phyloP scores from a whole-genome alignment of 1,284 basidiomycete genomes.

The Rhizoctonia solani region DNA sequence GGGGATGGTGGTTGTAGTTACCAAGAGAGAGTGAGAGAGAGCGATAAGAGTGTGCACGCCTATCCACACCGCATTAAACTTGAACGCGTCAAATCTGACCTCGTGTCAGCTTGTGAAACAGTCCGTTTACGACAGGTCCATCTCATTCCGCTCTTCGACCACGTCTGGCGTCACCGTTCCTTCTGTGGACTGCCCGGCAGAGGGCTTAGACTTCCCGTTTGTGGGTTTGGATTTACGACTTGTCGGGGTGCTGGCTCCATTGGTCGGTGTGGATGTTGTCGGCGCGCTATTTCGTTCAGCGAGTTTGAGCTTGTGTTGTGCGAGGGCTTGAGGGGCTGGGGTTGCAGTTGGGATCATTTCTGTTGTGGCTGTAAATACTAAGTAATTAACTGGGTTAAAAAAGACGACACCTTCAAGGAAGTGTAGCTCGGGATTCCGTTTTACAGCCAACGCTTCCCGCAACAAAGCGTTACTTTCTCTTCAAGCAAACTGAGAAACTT shows the following conservation, averaged over 20 bases:
- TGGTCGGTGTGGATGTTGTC: neutral
- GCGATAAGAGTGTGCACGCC: too few relatives aligned
- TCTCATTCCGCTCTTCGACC: constrained; percentile 15
- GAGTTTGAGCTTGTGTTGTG: constrained; percentile 32
- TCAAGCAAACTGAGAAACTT: neutral
- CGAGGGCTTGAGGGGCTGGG: constrained; percentile 35
- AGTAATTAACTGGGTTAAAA: neutral
- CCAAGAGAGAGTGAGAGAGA: too few relatives aligned
- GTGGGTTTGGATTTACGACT: neutral
- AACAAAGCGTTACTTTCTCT: neutral
- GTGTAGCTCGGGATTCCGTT: constrained; percentile 69
- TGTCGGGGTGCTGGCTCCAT: constrained; percentile 8
- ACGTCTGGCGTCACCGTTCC: constrained; percentile 22
- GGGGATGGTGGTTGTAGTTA: too few relatives aligned
- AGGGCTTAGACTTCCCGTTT: constrained; percentile 16
- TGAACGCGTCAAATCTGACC: too few relatives aligned
- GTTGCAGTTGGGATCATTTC: constrained; percentile 39
- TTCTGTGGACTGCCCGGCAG: constrained; percentile 1
- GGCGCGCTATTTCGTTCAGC: neutral
- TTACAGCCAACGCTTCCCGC: constrained; percentile 66
- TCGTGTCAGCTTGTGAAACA: too few relatives aligned
- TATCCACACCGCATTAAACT: too few relatives aligned
- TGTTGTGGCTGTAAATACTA: neutral
- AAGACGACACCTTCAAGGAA: constrained; percentile 64
- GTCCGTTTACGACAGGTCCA: constrained; percentile 17